These are phyloP conservation scores for Gossypium ekmanianum DNA, from an alignment of 345 rosid species.

Conservation along the genomic window DNA sequence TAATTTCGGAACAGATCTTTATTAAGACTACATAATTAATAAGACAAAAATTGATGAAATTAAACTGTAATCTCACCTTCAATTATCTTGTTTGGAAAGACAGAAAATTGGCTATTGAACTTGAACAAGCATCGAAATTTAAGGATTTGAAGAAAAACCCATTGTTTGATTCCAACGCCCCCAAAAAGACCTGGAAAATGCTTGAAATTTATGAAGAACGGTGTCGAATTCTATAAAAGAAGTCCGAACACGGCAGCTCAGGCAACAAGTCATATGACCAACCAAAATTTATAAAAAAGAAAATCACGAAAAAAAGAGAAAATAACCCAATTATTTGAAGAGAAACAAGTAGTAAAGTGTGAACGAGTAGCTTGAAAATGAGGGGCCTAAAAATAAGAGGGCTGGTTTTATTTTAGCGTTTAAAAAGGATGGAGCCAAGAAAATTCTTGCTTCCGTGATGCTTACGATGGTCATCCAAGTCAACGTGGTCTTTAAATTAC, in stretches of 20 bases:
- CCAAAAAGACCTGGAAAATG: background rate
- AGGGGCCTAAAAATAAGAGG: background rate
- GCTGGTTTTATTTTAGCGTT: background rate
- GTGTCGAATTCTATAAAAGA: constrained; percentile 5
- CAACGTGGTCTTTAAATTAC: background rate
- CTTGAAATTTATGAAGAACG: background rate
- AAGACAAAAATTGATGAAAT: constrained; percentile 2
- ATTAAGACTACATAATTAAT: background rate
- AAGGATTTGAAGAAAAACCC: constrained; percentile 9
- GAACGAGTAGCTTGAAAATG: background rate
- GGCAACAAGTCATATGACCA: constrained; percentile 11
- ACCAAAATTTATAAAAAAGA: background rate
- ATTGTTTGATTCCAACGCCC: background rate
- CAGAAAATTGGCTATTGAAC: constrained; percentile 8
- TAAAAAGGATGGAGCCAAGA: background rate
- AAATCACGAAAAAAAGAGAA: background rate
- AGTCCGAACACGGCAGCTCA: constrained; percentile 17
- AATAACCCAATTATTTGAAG: background rate
- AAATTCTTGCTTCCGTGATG: constrained; percentile 4
- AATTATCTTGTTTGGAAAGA: background rate
- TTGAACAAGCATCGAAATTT: constrained; percentile 3
- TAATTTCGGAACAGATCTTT: background rate
- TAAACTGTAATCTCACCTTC: constrained; percentile 9
- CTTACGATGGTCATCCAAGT: constrained; percentile 3
- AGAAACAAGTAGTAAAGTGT: background rate